phyloP scores from a whole-genome alignment of 495 filamentous ascomycete species.

The Neohortaea acidophila region DNA sequence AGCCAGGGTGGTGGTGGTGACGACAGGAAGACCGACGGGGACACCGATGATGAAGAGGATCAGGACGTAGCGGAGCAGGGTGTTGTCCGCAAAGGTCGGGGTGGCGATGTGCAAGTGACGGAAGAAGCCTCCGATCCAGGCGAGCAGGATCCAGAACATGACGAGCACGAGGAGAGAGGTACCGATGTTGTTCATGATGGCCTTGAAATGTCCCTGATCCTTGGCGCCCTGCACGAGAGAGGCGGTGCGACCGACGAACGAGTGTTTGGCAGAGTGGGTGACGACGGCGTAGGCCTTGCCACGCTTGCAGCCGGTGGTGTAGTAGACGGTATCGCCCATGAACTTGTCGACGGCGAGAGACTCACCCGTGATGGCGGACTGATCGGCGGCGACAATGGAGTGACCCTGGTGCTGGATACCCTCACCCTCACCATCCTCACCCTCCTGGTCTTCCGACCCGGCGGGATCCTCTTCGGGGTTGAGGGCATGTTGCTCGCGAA shows the following conservation, averaged over 20 bases:
- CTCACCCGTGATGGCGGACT: constrained; percentile 66
- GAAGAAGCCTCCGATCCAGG: constrained; percentile 67
- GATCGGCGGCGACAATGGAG: constrained; percentile 51
- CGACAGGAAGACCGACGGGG: constrained; percentile 60
- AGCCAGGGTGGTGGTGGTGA: constrained; percentile 59
- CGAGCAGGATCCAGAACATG: constrained; percentile 54
- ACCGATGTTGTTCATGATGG: constrained; percentile 69
- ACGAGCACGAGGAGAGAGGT: constrained; percentile 51
- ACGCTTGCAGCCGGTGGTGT: constrained; percentile 66
- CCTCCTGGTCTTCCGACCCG: constrained; percentile 35
- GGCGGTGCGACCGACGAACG: constrained; percentile 60
- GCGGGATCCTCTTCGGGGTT: constrained; percentile 40
- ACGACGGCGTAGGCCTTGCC: constrained; percentile 57
- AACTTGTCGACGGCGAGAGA: constrained; percentile 66
- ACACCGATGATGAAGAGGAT: constrained; percentile 61
- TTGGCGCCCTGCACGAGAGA: constrained; percentile 54
- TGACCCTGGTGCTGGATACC: constrained; percentile 38
- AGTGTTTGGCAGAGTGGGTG: constrained; percentile 46
- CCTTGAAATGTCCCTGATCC: constrained; percentile 65
- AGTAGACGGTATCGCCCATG: constrained; percentile 57
- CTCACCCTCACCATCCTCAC: constrained; percentile 19
- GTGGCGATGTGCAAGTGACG: constrained; percentile 53
- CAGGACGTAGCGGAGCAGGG: constrained; percentile 48
- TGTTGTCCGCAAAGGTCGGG: constrained; percentile 40
- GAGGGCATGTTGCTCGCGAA: constrained; percentile 36